Percentiles rank a stretch among this genome's conserved stretches.
Conservation (phyloP, 345 rosid species). For the Corchorus olitorius region DNA sequence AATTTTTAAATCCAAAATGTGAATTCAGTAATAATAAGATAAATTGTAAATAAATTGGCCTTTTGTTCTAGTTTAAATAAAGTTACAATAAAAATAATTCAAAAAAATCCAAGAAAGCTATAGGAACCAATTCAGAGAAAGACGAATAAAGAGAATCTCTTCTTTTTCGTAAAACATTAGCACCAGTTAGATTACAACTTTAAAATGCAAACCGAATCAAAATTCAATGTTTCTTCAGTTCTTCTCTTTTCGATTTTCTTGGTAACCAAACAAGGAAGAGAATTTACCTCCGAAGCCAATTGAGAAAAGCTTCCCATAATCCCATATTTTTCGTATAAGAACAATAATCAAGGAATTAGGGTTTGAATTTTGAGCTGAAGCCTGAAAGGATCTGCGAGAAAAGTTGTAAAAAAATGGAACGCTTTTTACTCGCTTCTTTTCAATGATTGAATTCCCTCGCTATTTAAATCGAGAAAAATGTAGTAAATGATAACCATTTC, state of each 20-base stretch:
- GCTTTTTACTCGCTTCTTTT: not conserved
- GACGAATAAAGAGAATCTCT: not conserved
- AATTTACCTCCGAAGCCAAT: slow-evolving; percentile 58
- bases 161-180: not conserved
- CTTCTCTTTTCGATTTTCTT: slow-evolving; percentile 2
- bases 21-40: not conserved
- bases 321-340: slow-evolving; percentile 38
- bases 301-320: slow-evolving; percentile 56
- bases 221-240: not conserved
- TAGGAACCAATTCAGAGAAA: not conserved
- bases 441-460: slow-evolving; percentile 24
- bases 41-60: not conserved
- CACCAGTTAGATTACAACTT: not conserved
- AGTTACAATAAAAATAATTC: not conserved
- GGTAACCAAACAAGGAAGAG: slow-evolving; percentile 9
- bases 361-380: slow-evolving; percentile 6
- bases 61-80: not conserved
- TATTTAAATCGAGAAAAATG: slow-evolving; percentile 17
- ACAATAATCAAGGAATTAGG: slow-evolving; percentile 10
- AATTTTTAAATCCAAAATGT: not conserved
- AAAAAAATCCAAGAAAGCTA: not conserved
- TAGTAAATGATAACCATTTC: not conserved
- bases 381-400: slow-evolving; percentile 3
- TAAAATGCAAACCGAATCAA: not conserved
- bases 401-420: not conserved